Percentiles rank a stretch among this genome's conserved stretches.
These are phyloP conservation scores for Naganishia albida DNA, from an alignment of 1,284 basidiomycete species.

Conservation along the genomic window DNA sequence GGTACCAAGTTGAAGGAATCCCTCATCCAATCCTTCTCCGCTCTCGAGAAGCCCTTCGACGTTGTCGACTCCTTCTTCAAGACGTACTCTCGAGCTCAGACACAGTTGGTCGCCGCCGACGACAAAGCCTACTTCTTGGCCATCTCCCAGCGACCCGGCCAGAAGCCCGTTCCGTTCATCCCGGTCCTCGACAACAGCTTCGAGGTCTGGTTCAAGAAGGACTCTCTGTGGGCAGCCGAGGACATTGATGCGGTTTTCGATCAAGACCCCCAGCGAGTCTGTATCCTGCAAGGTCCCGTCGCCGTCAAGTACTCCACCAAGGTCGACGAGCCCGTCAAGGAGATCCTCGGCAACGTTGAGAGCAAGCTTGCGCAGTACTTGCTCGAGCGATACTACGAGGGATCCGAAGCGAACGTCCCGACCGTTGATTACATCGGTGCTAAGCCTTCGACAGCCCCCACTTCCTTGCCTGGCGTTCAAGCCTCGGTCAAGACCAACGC, in stretches of 20 bases:
- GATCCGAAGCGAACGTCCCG: constrained; percentile 77
- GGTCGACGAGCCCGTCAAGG: constrained; percentile 91
- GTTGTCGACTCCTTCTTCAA: constrained; percentile 84
- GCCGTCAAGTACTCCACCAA: constrained; percentile 82
- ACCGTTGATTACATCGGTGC: constrained; percentile 81
- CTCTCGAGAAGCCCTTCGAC: constrained; percentile 76
- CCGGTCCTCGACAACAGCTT: constrained; percentile 91
- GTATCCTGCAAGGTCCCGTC: constrained; percentile 95
- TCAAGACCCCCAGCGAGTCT: constrained; percentile 95
- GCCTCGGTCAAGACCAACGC: constrained; percentile 57
- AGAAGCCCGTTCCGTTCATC: constrained; percentile 98
- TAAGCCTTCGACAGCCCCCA: constrained; percentile 54
- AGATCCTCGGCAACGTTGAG: constrained; percentile 86
- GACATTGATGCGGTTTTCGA: constrained; percentile 98
- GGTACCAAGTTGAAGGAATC: constrained; percentile 74
- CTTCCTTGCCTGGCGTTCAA: constrained; percentile 57
- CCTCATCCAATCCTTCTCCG: constrained; percentile 81
- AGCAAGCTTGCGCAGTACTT: constrained; percentile 74
- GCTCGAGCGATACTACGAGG: constrained; percentile 76
- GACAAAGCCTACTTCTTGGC: constrained; percentile 94
- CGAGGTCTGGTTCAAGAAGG: constrained; percentile 99
- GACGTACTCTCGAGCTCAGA: constrained; percentile 75
- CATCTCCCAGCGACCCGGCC: constrained; percentile 89
- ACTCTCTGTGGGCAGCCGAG: constrained; percentile 96
- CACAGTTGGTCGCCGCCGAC: constrained; percentile 89